Conservation (phyloP, 805 yeast species). For the Candida suzukii region DNA sequence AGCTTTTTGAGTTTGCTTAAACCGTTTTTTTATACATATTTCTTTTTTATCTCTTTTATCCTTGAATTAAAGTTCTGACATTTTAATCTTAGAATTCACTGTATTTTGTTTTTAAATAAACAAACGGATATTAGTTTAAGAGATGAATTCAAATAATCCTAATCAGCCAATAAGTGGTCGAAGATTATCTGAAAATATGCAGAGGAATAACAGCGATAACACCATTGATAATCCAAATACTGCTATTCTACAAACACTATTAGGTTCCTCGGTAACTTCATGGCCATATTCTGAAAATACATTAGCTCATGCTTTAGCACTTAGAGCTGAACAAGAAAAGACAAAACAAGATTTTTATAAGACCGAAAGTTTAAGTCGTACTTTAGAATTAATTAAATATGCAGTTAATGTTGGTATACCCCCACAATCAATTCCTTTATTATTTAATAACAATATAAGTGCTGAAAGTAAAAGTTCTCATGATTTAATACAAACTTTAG, state of each 20-base stretch:
- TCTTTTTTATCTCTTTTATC: too few relatives aligned
- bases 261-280: conserved; percentile 45
- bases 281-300: conserved; percentile 57
- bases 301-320: conserved; percentile 47
- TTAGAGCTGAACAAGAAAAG: conserved; percentile 66
- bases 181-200: too few relatives aligned
- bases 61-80: too few relatives aligned
- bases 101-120: too few relatives aligned
- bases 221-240: background rate
- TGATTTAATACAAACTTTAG: too few relatives aligned
- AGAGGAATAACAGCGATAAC: background rate
- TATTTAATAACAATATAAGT: conserved; percentile 32
- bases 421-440: conserved; percentile 48
- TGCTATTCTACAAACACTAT: conserved; percentile 16
- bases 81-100: too few relatives aligned
- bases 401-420: conserved; percentile 64
- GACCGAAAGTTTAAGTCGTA: conserved; percentile 52
- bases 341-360: conserved; percentile 76
- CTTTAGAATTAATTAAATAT: conserved; percentile 53
- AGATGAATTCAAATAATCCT: too few relatives aligned
- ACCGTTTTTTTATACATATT: too few relatives aligned
- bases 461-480: background rate
- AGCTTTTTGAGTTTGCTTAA: too few relatives aligned
- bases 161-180: too few relatives aligned
- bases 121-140: too few relatives aligned